Evolutionary conservation across 2,329 filamentous ascomycete genomes (phyloP), one percentile per base, ranked within the genome.

Genomic region (Epichloe sp.): DNA sequence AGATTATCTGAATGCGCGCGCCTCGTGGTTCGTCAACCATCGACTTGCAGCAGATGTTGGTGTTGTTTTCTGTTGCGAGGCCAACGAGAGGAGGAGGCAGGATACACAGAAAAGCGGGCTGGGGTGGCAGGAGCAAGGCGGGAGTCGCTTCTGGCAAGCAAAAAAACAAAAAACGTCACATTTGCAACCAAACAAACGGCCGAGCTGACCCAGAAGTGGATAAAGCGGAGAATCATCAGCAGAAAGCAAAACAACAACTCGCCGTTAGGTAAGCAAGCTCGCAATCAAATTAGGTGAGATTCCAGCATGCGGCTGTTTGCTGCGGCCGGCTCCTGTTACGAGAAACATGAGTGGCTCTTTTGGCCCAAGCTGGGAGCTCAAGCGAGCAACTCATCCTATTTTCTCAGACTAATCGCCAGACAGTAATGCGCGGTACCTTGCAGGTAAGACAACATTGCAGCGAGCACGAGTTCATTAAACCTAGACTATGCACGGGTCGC

Each of bases 1-100:
- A 48, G 47, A 23, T 47, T 38, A 31, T 52, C 47, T 49, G 44
- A 17, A 21, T 46, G 61, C 59, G 59, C 62, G 60, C 62, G 58
- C 59, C 55, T 62, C 57, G 57, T 57, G 54, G 57, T 60, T 53
- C 50, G 56, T 57, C 56, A 58, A 61, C 47, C 58, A 58, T 62
- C 55, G 53, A 53, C 57, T 52, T 57, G 53, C 54, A 54, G 58
- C 53, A 57, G 61, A 68, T 68, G 64, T 68, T 68, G 65, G 68
- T 60, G 59, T 68, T 68, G 62, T 66, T 65, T 67, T 66, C 61
- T 68, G 66, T 69, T 70, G 68, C 68, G 68, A 68, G 68, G 68
- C 66, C 67, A 70, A 70, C 67, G 65, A 63, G 61, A 59, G 59
- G 61, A 62, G 62, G 62, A 58, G 55, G 59, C 59, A 59, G 63